Evolutionary conservation across 768 basidiomycete species (phyloP).

Genomic region (Trichaptum fuscoviolaceum): DNA sequence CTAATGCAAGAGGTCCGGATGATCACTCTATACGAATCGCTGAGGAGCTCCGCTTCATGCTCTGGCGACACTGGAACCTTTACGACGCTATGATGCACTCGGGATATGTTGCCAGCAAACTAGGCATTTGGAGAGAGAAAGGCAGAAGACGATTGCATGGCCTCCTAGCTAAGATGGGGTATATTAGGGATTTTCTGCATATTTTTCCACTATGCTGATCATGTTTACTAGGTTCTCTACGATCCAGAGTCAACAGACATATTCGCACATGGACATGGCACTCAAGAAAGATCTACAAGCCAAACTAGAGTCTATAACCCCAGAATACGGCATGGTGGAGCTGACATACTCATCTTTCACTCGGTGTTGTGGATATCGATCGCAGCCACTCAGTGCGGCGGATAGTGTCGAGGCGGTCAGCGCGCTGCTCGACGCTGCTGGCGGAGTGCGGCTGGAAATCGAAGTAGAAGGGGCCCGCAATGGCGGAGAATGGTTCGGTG

Average conservation of each 20-base stretch:
- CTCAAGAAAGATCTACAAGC: constrained; percentile 74
- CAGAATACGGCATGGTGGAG: constrained; percentile 92
- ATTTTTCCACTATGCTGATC: constrained; percentile 7
- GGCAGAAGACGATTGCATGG: constrained; percentile 88
- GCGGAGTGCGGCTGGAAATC: constrained; percentile 84
- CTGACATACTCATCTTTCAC: constrained; percentile 91
- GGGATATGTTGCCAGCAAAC: constrained; percentile 89
- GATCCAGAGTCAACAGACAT: constrained; percentile 89
- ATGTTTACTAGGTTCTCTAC: constrained; percentile 71
- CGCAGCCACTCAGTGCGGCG: constrained; percentile 83
- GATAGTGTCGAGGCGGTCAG: constrained; percentile 89
- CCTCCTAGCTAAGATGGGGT: constrained; percentile 98
- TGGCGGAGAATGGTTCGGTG: constrained; percentile 96
- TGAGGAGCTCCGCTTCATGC: constrained; percentile 90
- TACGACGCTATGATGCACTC: constrained; percentile 99
- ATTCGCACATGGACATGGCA: constrained; percentile 94
- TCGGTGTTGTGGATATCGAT: constrained; percentile 85
- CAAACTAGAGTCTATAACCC: constrained; percentile 85
- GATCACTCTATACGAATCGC: constrained; percentile 76
- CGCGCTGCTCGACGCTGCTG: constrained; percentile 86
- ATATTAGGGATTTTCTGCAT: constrained; percentile 19
- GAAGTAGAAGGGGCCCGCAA: constrained; percentile 84
- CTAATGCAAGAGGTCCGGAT: constrained; percentile 51
- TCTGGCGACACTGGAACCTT: constrained; percentile 96
- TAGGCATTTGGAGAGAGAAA: constrained; percentile 95